Base-by-base conservation (phyloP, 1,139 yeast species). In the Waltiozyma sp. region DNA sequence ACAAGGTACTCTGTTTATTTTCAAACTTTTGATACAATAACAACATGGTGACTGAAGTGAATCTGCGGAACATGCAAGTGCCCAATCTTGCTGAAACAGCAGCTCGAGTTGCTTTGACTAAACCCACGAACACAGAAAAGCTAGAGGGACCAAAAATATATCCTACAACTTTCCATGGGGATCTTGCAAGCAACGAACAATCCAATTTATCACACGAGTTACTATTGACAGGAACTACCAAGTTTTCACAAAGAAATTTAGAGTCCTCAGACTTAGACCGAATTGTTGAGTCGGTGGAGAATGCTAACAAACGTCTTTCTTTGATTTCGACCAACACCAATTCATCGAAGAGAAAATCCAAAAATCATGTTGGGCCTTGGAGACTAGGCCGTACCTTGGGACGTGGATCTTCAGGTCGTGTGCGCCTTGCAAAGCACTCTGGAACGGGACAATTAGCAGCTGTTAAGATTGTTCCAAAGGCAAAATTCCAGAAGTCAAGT, bases 311-410 rank as follows among this genome's bases (percentile, higher is more conserved):
- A 52, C 60, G 85, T 43, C 65, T 80, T 40, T 76, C 84, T 14
- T 84, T 77, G 57, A 73, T 75, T 26, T 79, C 86, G 28, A 77
- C 81, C 13, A 59, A 62, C 38, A 61, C 72, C n/a, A 56, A 57
- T 43, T 58, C 67, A 2, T 62, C 68, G 43, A 70, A 65, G 65
- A 75, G 69, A 47, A 71, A 77, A 60, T 66, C 84, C 45, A 77
- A 81, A 60, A 75, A 82, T 61, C 80, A 78, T 49, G 83, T 87
- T 41, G 99, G 99, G 1, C 97, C 98, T 3, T 91, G 99, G 99
- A 82, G 86, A 59, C 67, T 91, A 33, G 98, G 98, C 14, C 73
- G 93, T 51, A 89, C 98, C 3, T 68, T 91, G 40, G 99, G 99
- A 21, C 74, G 94, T 47, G 99, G 99, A 11, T 82, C 95, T 23